Conservation (phyloP, 257 asterid genomes). For the Coffea eugenioides region DNA sequence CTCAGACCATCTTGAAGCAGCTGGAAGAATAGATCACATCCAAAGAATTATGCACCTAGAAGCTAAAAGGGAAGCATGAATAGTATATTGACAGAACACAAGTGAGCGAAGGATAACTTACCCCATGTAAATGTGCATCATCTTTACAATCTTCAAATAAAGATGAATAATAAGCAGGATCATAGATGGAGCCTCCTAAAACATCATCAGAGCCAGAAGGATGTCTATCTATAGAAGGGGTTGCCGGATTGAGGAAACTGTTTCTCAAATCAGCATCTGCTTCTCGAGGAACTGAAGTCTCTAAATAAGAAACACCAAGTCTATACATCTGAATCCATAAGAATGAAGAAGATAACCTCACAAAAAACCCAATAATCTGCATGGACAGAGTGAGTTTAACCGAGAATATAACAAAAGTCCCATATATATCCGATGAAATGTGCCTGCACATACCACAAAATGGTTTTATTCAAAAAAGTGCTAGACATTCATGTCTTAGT, state of each 20-base stretch:
- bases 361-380: constrained; percentile 79
- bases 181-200: constrained; percentile 72
- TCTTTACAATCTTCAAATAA: constrained; percentile 73
- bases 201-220: constrained; percentile 67
- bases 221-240: constrained; percentile 53
- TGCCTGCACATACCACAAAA: constrained; percentile 47
- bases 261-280: constrained; percentile 70
- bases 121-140: constrained; percentile 42
- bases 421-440: constrained; percentile 61
- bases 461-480: neutral
- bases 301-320: constrained; percentile 73
- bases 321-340: constrained; percentile 96
- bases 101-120: constrained; percentile 33
- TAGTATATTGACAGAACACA: too few species aligned
- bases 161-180: constrained; percentile 79
- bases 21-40: neutral
- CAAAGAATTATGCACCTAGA: neutral
- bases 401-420: constrained; percentile 59
- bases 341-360: constrained; percentile 76
- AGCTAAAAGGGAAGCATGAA: neutral
- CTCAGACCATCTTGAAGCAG: neutral
- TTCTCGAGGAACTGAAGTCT: constrained; percentile 58
- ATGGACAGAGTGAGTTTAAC: constrained; percentile 83
- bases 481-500: neutral
- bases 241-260: constrained; percentile 80